phyloP scores from a whole-genome alignment of 2,329 filamentous ascomycete species.

The Penicillium sp. region DNA sequence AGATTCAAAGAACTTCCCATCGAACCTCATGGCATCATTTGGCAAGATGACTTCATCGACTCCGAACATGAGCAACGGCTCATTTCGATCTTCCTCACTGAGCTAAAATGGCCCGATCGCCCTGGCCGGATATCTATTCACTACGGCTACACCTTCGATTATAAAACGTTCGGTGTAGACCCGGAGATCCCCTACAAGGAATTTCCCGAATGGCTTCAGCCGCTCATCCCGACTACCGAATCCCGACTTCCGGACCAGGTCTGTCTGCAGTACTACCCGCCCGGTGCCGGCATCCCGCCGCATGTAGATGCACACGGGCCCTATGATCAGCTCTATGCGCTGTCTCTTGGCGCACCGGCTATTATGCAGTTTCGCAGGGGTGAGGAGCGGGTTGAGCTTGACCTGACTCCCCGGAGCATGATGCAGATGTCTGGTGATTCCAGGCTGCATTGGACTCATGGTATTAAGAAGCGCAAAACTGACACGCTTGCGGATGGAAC shows the following conservation, averaged over 20 bases:
- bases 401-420: constrained; percentile 49
- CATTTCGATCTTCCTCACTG: constrained; percentile 43
- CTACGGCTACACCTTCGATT: constrained; percentile 56
- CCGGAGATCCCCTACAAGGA: constrained; percentile 47
- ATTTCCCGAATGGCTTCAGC: constrained; percentile 51
- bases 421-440: constrained; percentile 50
- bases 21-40: constrained; percentile 29
- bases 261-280: constrained; percentile 58
- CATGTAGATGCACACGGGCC: constrained; percentile 57
- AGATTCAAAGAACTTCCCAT: constrained; percentile 26
- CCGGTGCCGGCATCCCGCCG: constrained; percentile 57
- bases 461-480: constrained; percentile 52
- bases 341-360: constrained; percentile 31
- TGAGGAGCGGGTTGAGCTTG: constrained; percentile 41
- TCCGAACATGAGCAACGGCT: constrained; percentile 45
- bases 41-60: constrained; percentile 48
- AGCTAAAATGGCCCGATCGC: constrained; percentile 48
- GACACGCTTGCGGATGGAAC: constrained; percentile 47
- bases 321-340: constrained; percentile 38
- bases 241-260: constrained; percentile 52
- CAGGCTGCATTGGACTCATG: constrained; percentile 54
- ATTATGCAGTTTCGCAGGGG: constrained; percentile 32
- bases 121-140: constrained; percentile 50
- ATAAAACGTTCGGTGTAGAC: constrained; percentile 56
- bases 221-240: constrained; percentile 47